Evolutionary conservation across 495 filamentous ascomycete species (phyloP), one percentile per base, ranked within the genome.

Genomic region (Trichoderma erinaceum): DNA sequence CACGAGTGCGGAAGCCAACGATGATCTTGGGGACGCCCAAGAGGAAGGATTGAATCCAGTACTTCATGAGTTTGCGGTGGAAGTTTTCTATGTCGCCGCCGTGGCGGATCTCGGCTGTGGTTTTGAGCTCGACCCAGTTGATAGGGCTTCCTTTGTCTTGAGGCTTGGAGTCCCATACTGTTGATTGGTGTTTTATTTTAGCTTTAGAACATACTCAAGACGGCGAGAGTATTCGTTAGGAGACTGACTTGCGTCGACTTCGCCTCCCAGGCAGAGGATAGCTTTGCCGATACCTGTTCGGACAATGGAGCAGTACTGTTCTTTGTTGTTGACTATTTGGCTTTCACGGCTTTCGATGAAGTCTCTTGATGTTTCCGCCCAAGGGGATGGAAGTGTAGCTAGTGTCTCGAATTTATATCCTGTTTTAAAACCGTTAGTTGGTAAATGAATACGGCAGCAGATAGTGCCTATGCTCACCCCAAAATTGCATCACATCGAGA

Each of bases 371-470:
- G 86, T 87, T 44, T 86, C 80, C 63, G 84, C 87, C 91, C 92
- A 97, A 5, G 86, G 83, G 3, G 83, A 75, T 7, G 89, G 87
- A 4, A 98, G 77, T 18, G 93, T 85, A 41, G 86, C 89, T 1
- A 99, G 77, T 1, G 90, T 89, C 76, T 99, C 95, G 71, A 99
- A 99, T 76, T 98, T 98, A 79, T 98, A 98, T 25, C 95, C 92
- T 95, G 70, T 8, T 56, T 7, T 29, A 4, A 4, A 27, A 4
- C 27, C 77, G 72, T 72, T 70, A 72, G 67, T 43, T 15, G 66
- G 50, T 13, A 5, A n/a, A 27, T 25, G 3, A 7, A 65, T 23
- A 5, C 11, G 65, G 64, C 0, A n/a, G 1, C 13, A 12, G 12
- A 0, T 25, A n/a, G 18, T n/a, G 23, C 2, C n/a, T 15, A 63